These are phyloP conservation scores for Kregervanrija fluxuum DNA, from an alignment of 805 yeast species.

Conservation along the genomic window DNA sequence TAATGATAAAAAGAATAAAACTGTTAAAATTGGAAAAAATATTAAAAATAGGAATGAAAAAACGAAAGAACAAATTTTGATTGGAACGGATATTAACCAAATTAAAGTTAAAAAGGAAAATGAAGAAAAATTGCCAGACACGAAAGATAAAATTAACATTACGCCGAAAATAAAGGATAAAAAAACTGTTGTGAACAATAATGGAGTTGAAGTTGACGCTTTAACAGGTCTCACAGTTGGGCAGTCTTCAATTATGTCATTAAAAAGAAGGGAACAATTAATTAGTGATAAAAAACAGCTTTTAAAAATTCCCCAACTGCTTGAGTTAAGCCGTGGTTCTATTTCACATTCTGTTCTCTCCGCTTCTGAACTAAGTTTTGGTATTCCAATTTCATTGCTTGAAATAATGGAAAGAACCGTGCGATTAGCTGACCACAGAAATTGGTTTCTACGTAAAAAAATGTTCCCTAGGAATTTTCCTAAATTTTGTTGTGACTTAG, in stretches of 20 bases:
- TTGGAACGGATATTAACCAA: too few species aligned
- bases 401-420: constrained; percentile 39
- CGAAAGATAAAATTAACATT: too few species aligned
- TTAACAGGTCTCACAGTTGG: constrained; percentile 14
- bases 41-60: too few species aligned
- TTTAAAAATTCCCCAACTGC: constrained; percentile 17
- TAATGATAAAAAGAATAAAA: neutral
- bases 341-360: constrained; percentile 9
- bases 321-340: constrained; percentile 5
- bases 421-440: constrained; percentile 44
- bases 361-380: constrained; percentile 35
- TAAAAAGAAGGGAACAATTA: constrained; percentile 11
- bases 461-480: constrained; percentile 50
- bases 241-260: constrained; percentile 5
- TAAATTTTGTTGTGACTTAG: constrained; percentile 45
- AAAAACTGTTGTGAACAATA: constrained; percentile 3
- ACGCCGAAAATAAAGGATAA: neutral
- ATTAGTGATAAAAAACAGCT: constrained; percentile 1
- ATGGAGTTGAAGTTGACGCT: constrained; percentile 9
- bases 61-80: too few species aligned
- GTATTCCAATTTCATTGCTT: constrained; percentile 41
- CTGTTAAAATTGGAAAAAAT: neutral
- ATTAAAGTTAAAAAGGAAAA: too few species aligned
- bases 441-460: constrained; percentile 35
- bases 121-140: too few species aligned